These are phyloP conservation scores for Entomophthora muscae DNA, from an alignment of 371 early-diverging fungal genomes.

Conservation along the genomic window DNA sequence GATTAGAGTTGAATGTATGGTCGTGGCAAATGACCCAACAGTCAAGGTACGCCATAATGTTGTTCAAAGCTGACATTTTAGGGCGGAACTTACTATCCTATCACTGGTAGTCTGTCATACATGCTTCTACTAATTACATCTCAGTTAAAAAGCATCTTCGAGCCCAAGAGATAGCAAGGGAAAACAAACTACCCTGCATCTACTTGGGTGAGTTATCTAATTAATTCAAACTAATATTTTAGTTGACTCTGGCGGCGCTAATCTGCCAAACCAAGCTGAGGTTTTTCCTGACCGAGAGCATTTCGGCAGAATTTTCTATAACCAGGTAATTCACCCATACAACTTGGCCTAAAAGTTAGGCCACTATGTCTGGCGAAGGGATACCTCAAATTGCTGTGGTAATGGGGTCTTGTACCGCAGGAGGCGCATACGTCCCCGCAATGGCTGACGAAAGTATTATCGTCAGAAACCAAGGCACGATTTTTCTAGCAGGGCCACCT, in stretches of 20 bases:
- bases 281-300: constrained; percentile 97
- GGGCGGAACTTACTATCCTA: constrained; percentile 96
- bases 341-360: constrained; percentile 13
- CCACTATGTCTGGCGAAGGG: constrained; percentile 73
- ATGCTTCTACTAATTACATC: background rate
- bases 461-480: constrained; percentile 89
- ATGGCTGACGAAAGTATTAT: constrained; percentile 98
- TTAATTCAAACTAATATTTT: constrained; percentile 5
- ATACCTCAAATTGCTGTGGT: constrained; percentile 95
- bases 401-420: constrained; percentile 96
- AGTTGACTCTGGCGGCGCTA: constrained; percentile 96
- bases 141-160: constrained; percentile 91
- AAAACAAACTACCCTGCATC: constrained; percentile 89
- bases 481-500: constrained; percentile 94
- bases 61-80: constrained; percentile 17
- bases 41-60: constrained; percentile 45
- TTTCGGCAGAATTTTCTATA: constrained; percentile 93
- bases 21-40: constrained; percentile 90
- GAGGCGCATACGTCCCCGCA: constrained; percentile 96
- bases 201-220: constrained; percentile 48
- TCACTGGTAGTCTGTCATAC: constrained; percentile 35
- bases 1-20: constrained; percentile 74
- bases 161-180: constrained; percentile 92
- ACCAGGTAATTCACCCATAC: constrained; percentile 31
- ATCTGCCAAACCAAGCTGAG: constrained; percentile 85